Evolutionary conservation across 495 filamentous ascomycete genomes (phyloP), one percentile per base, ranked within the genome.

Genomic region (Neurospora sp.): DNA sequence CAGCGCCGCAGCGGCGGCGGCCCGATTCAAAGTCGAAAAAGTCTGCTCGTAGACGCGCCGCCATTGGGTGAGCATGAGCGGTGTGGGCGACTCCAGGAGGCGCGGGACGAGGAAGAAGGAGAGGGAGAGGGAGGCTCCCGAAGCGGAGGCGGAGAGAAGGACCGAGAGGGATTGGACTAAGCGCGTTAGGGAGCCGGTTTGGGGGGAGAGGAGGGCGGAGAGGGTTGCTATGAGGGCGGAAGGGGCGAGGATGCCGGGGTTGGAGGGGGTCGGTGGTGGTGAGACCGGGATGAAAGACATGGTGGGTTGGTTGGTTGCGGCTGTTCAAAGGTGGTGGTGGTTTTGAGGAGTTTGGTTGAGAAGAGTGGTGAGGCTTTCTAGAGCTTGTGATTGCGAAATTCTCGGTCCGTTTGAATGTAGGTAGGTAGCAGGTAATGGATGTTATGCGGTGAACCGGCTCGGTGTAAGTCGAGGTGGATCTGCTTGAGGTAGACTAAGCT

Each of bases 51-150:
- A 85, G 37, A 79, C 72, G 27, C 69, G 72, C 61, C 75, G 59
- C 87, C 86, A 90, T 77, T 89, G 87, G 18, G 73, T 75, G 20
- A 86, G 84, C 69, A 89, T 81, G 12, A 89, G 75, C 0, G 85
- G 82, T 6, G 82, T 76, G 0, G 89, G 89, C 1, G 86, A 84
- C 68, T 85, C 76, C 27, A 90, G 82, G 14, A 90, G 75, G 68
- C 82, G 80, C 5, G 89, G 89, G 10, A 87, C 74, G 37, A 83
- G 44, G 69, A 83, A 72, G 78, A 80, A 74, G 22, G 84, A 86
- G 70, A 86, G 61, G 61, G 80, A 61, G 70, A 84, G 74, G 71
- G 77, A 83, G 61, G 77, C 74, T 73, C 87, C 87, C 76, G 78
- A 72, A 22, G 81, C 74, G 71, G 82, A 76, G 68, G 81, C 76